Evolutionary conservation across 2,329 filamentous ascomycete species (phyloP).

Genomic region (Coniochaeta pulveracea): DNA sequence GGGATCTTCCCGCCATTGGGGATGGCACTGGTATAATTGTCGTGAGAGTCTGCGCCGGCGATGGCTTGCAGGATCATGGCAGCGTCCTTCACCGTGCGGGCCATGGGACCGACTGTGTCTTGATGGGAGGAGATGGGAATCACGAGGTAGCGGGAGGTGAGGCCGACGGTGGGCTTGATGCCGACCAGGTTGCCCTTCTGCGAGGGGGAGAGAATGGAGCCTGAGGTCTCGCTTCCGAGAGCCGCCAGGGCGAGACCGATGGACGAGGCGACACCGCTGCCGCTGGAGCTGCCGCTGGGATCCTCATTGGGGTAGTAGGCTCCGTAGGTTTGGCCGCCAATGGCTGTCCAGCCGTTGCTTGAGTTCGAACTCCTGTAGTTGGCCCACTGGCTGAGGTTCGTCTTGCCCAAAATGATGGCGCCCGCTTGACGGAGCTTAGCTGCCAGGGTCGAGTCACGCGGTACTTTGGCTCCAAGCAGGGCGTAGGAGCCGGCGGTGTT

Average conservation of each 20-base stretch:
- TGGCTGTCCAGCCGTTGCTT: slow-evolving; percentile 51
- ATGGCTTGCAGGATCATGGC: slow-evolving; percentile 52
- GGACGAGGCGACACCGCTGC: slow-evolving; percentile 46
- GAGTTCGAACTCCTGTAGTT: slow-evolving; percentile 47
- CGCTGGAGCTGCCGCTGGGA: slow-evolving; percentile 48
- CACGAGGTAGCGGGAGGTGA: slow-evolving; percentile 51
- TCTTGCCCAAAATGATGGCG: slow-evolving; percentile 54
- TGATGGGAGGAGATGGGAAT: slow-evolving; percentile 54
- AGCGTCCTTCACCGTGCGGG: slow-evolving; percentile 53
- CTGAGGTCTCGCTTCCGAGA: slow-evolving; percentile 53
- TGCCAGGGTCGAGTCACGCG: slow-evolving; percentile 46
- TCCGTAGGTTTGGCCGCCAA: slow-evolving; percentile 48
- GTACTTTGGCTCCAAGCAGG: slow-evolving; percentile 45
- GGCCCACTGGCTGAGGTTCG: slow-evolving; percentile 54
- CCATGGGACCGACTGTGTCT: slow-evolving; percentile 56
- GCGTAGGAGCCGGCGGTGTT: slow-evolving; percentile 54
- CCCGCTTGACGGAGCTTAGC: slow-evolving; percentile 49
- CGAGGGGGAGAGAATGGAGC: slow-evolving; percentile 49
- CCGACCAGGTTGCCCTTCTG: slow-evolving; percentile 50
- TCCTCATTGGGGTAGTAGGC: slow-evolving; percentile 51
- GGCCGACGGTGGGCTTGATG: slow-evolving; percentile 56
- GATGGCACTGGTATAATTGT: slow-evolving; percentile 54
- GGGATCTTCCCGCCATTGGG: slow-evolving; percentile 35
- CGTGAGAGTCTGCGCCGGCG: slow-evolving; percentile 44
- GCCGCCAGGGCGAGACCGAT: slow-evolving; percentile 47